Evolutionary conservation across 2,329 filamentous ascomycete species (phyloP), one percentile per base, ranked within the genome.

Genomic region (Ophiosphaerella narmari): DNA sequence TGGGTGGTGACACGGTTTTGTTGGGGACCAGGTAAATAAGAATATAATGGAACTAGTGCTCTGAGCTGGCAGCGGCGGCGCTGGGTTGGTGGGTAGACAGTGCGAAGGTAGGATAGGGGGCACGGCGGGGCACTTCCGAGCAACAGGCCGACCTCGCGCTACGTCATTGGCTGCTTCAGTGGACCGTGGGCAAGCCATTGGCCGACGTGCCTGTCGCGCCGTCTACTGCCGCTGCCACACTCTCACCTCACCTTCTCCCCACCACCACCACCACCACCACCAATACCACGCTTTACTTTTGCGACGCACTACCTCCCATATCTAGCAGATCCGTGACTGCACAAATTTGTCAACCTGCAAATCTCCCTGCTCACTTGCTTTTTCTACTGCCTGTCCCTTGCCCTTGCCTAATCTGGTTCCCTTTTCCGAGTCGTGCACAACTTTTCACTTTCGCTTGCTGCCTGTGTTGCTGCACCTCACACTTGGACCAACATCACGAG

Each of bases 21-120:
- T 65, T 65, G 60, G 50, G 63, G 46, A 39, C 41, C 21, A 48
- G 49, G 54, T 57, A 60, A 65, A 63, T 60, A 66, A 62, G 18
- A 63, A 54, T 48, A 52, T 35, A 45, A 59, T 51, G 52, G 18
- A 40, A 43, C 56, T 43, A 59, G 52, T 46, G 57, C 52, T 49
- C 51, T 66, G 58, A 59, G 63, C 53, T 67, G 65, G 63, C 65
- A 62, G 43, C 11, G 11, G 26, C 26, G 26, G 26, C 11, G 26
- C 26, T 21, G 18, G 18, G 18, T 21, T 21, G 18, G 18, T 21
- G 18, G 18, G 18, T 21, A 21, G 18, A 5, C 18, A 21, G 18
- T 21, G 18, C 18, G 18, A 57, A 49, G 56, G 49, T 57, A 48
- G 44, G 47, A 49, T 44, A 33, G 49, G 43, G 46, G 49, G 55